phyloP scores from a whole-genome alignment of 2,329 filamentous ascomycete species.

The Macroventuria anomochaeta region DNA sequence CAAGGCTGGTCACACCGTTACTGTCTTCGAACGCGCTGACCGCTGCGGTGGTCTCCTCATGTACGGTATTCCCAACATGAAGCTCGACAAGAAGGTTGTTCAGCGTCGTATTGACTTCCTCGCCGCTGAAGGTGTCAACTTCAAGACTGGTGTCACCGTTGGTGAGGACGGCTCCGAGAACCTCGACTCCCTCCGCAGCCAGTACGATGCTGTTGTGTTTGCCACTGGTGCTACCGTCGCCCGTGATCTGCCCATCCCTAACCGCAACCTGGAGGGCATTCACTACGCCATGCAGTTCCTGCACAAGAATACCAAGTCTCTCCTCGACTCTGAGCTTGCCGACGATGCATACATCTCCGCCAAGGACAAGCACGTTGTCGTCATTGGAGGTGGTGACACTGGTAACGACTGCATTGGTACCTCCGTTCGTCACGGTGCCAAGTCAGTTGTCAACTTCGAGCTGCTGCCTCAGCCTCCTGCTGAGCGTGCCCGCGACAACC shows the following conservation, averaged over 20 bases:
- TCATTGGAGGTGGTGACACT: constrained; percentile 97
- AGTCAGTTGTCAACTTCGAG: constrained; percentile 96
- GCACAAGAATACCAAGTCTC: constrained; percentile 96
- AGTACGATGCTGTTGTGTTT: constrained; percentile 85
- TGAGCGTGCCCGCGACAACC: constrained; percentile 91
- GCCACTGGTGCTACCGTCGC: constrained; percentile 93
- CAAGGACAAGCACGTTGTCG: constrained; percentile 93
- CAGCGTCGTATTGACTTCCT: constrained; percentile 96
- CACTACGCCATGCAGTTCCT: constrained; percentile 98
- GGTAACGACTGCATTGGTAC: constrained; percentile 98
- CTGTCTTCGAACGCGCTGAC: constrained; percentile 91
- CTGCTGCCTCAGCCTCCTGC: constrained; percentile 89
- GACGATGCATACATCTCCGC: constrained; percentile 91
- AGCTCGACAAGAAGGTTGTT: constrained; percentile 96
- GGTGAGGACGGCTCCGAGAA: constrained; percentile 75
- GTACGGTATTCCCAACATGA: constrained; percentile 99
- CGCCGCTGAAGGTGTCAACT: constrained; percentile 84
- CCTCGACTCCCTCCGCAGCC: constrained; percentile 73
- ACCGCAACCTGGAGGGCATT: constrained; percentile 85
- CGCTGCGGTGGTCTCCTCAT: constrained; percentile 90
- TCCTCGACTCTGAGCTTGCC: constrained; percentile 86
- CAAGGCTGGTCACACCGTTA: constrained; percentile 85
- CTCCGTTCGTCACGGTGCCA: constrained; percentile 92
- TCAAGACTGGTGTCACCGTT: constrained; percentile 78
- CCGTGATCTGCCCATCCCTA: constrained; percentile 88